phyloP scores from a whole-genome alignment of 2,329 filamentous ascomycete species.

The Nothophoma quercina region DNA sequence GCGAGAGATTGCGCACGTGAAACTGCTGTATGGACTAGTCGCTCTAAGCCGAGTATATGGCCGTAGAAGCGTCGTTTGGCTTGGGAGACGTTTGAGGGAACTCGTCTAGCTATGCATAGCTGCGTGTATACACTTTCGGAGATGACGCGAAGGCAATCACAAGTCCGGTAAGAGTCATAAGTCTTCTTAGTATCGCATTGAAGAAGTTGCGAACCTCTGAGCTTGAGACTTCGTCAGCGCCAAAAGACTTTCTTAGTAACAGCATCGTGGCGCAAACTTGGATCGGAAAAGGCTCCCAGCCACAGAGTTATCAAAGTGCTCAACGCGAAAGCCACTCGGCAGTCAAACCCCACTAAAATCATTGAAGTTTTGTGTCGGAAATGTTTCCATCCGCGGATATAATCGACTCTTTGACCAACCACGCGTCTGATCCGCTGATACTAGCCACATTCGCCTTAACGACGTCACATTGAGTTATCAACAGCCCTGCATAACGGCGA shows the following conservation, averaged over 20 bases:
- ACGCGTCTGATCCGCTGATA: not conserved
- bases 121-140: too few relatives aligned
- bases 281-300: not conserved
- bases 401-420: not conserved
- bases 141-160: too few relatives aligned
- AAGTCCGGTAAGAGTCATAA: too few relatives aligned
- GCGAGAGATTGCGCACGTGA: too few relatives aligned
- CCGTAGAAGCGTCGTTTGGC: too few relatives aligned
- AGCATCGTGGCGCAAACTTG: not conserved
- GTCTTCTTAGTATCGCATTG: too few relatives aligned
- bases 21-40: too few relatives aligned
- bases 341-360: not conserved
- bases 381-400: not conserved
- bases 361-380: constrained; percentile 3
- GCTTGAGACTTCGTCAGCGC: not conserved
- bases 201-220: not conserved
- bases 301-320: not conserved
- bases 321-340: not conserved
- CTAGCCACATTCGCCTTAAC: too few relatives aligned
- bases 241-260: not conserved
- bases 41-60: too few relatives aligned
- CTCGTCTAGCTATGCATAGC: too few relatives aligned
- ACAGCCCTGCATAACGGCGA: constrained; percentile 1
- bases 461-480: constrained; percentile 9
- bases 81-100: too few relatives aligned